Conservation (phyloP, 2,329 filamentous ascomycete species). For the Neonectria punicea region DNA sequence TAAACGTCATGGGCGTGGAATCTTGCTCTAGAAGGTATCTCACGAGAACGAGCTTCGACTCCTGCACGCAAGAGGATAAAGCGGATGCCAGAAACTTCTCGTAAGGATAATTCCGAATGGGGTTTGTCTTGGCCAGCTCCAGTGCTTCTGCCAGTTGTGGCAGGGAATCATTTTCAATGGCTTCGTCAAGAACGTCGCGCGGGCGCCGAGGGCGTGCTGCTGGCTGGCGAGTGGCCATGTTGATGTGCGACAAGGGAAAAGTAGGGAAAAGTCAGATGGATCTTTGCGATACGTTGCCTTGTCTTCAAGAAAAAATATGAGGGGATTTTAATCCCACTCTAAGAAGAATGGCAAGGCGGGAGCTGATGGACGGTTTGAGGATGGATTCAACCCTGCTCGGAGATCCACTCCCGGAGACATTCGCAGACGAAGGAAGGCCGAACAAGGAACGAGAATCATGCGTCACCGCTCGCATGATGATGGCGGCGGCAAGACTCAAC, state of each 20-base stretch:
- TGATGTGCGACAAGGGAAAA: background rate
- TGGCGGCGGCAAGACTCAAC: background rate
- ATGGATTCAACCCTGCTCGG: background rate
- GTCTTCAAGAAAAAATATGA: background rate
- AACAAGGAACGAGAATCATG: background rate
- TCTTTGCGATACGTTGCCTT: background rate
- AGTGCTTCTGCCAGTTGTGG: background rate
- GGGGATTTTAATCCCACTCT: background rate
- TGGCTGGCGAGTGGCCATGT: background rate
- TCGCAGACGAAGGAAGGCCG: background rate
- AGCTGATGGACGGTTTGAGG: background rate
- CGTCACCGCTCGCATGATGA: background rate
- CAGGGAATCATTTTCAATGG: background rate
- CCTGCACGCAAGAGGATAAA: background rate
- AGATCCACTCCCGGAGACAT: background rate
- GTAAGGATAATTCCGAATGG: background rate
- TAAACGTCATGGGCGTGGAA: background rate
- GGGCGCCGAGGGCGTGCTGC: background rate
- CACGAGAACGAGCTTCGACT: background rate
- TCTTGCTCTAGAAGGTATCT: conserved; percentile 10
- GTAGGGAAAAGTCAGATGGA: background rate
- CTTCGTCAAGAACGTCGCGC: background rate
- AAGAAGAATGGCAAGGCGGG: too few relatives aligned
- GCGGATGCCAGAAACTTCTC: background rate
- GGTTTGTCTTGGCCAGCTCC: background rate